Evolutionary conservation across 2,329 filamentous ascomycete species (phyloP).

Genomic region (Venturia oleaginea): DNA sequence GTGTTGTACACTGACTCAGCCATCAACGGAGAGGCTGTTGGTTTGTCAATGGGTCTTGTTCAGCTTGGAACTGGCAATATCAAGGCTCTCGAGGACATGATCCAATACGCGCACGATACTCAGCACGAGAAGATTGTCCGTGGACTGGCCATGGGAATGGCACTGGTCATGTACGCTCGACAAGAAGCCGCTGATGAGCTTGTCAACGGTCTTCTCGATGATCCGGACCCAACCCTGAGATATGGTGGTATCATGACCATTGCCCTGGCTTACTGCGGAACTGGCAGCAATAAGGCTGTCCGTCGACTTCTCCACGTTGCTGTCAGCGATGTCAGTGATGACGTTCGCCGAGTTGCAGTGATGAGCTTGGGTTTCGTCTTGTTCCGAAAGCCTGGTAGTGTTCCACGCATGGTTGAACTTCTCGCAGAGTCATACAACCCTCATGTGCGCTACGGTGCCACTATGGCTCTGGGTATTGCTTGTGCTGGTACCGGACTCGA

Average conservation of each 20-base stretch:
- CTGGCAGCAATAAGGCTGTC: constrained; percentile 96
- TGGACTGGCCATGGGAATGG: constrained; percentile 91
- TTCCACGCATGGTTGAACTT: constrained; percentile 97
- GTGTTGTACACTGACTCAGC: constrained; percentile 91
- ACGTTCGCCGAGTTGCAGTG: constrained; percentile 89
- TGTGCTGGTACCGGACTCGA: constrained; percentile 93
- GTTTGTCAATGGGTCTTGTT: constrained; percentile 90
- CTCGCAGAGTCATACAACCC: constrained; percentile 98
- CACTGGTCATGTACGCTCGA: constrained; percentile 93
- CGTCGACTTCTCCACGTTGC: constrained; percentile 90
- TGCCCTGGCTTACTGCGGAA: constrained; percentile 92
- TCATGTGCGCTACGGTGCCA: constrained; percentile 93
- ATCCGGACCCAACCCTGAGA: constrained; percentile 84
- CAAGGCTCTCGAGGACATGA: constrained; percentile 91
- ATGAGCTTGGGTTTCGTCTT: constrained; percentile 98
- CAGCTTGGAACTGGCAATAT: constrained; percentile 98
- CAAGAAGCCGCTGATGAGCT: constrained; percentile 92
- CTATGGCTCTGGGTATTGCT: constrained; percentile 96
- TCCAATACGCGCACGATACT: constrained; percentile 93
- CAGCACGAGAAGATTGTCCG: constrained; percentile 99
- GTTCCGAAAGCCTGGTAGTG: constrained; percentile 93
- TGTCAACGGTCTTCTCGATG: constrained; percentile 85
- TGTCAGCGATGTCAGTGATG: constrained; percentile 96
- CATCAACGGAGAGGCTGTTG: constrained; percentile 92
- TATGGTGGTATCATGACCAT: constrained; percentile 99